Evolutionary conservation across 768 basidiomycete species (phyloP), one percentile per base, ranked within the genome.

Genomic region (Trichaptum fuscoviolaceum): DNA sequence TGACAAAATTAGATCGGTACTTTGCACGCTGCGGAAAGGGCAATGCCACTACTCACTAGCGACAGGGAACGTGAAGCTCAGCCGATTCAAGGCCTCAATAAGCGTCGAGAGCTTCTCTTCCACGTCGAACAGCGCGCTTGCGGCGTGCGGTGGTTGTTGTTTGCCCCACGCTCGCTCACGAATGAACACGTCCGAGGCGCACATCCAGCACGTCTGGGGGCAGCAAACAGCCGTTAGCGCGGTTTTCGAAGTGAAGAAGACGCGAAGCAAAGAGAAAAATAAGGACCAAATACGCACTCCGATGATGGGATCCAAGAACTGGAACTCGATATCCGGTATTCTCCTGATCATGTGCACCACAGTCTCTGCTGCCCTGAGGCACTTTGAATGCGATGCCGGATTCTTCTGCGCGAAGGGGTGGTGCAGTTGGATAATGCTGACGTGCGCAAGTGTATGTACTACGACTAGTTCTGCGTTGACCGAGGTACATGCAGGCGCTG

Each of bases 261-360:
- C 12, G 42, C 42, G 30, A 4, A 23, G 26, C 6, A 52, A 58
- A 23, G 62, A 60, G 36, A 63, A 62, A 18, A n/a, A 20, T 30
- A n/a, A 57, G 34, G 36, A 42, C 63, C 30, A 10, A 58, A 25
- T 23, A 81, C 85, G 70, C 69, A 86, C 86, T 52, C 81, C 78
- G 24, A 85, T 75, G 57, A 84, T 80, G 6, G 86, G 85, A 75
- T 87, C 85, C 20, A 87, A 73, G 67, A 78, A 82, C 65, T 79
- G 77, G 71, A 84, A 87, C 70, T 87, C 86, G 7, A 73, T 77
- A 30, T 84, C 83, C 62, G 71, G 73, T 23, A 87, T 76, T 57
- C 83, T 78, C 26, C 79, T 78, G 30, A 87, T 78, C 24, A 85
- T 76, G 27, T 77, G 73, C 23, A 82, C 75, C 8, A 85, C 73